Conservation (phyloP, 129 eudicot genomes). For the Centella asiatica region DNA sequence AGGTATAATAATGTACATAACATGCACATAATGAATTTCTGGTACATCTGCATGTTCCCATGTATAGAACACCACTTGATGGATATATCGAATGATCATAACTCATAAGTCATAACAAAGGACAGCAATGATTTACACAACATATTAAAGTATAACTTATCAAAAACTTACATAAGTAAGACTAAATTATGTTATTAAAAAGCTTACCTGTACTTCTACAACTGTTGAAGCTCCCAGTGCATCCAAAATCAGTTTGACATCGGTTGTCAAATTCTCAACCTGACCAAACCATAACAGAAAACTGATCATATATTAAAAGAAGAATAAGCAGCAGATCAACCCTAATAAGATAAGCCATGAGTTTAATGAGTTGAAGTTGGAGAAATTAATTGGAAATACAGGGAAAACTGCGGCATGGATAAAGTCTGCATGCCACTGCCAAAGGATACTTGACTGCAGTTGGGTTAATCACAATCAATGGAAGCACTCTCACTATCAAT, state of each 20-base stretch:
- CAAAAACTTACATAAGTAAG: not conserved
- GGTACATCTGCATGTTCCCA: not conserved
- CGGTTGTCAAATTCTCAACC: constrained; percentile 45
- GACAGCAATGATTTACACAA: not conserved
- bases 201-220: constrained; percentile 61
- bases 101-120: not conserved
- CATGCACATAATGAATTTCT: not conserved
- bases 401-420: not conserved
- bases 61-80: not conserved
- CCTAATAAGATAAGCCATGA: not conserved
- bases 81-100: too few relatives aligned
- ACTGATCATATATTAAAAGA: not conserved
- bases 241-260: constrained; percentile 35
- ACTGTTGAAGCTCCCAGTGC: constrained; percentile 33
- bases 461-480: not conserved
- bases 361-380: not conserved
- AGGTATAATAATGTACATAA: not conserved
- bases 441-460: not conserved
- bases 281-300: constrained; percentile 20
- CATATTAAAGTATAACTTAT: not conserved
- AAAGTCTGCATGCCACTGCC: not conserved
- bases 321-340: not conserved
- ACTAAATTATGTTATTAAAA: not conserved
- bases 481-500: not conserved
- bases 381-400: not conserved